A percentile compares a stretch with the other conserved stretches of the same genome.
These are phyloP conservation scores for Sporothrix brasiliensis DNA, from an alignment of 2,329 filamentous ascomycete genomes.

Conservation along the genomic window DNA sequence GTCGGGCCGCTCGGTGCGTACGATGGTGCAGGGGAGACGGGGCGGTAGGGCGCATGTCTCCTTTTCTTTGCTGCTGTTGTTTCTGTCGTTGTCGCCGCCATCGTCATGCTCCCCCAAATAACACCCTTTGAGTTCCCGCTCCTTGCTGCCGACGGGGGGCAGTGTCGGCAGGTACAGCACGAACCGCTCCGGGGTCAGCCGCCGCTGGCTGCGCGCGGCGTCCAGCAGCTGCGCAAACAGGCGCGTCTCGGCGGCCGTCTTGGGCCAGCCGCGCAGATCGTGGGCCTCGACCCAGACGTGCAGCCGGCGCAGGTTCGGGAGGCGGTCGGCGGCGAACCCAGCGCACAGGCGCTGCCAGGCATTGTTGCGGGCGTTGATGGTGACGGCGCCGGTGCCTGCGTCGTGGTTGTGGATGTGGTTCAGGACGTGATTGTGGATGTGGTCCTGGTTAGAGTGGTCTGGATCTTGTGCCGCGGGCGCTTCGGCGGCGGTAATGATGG, in stretches of 20 bases:
- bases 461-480: neutral
- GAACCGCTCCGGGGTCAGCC: conserved; percentile 7
- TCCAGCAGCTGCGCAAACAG: conserved; percentile 38
- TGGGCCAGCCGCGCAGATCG: conserved; percentile 42
- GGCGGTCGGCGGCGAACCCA: conserved; percentile 30
- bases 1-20: conserved; percentile 23
- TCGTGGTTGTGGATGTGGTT: too few relatives aligned
- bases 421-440: too few relatives aligned
- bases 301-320: conserved; percentile 37
- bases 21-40: conserved; percentile 21
- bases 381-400: neutral
- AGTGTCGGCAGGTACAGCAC: conserved; percentile 27
- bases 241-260: conserved; percentile 40
- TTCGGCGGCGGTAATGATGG: neutral
- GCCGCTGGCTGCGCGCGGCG: neutral
- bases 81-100: neutral
- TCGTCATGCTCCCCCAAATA: conserved; percentile 20
- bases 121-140: neutral
- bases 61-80: neutral
- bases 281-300: conserved; percentile 40
- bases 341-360: conserved; percentile 41
- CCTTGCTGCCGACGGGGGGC: neutral
- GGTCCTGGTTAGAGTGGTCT: too few relatives aligned
- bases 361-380: conserved; percentile 35
- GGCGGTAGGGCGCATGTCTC: neutral